These are phyloP conservation scores for Canavalia gladiata DNA, from an alignment of 306 rosid genomes.

Conservation along the genomic window DNA sequence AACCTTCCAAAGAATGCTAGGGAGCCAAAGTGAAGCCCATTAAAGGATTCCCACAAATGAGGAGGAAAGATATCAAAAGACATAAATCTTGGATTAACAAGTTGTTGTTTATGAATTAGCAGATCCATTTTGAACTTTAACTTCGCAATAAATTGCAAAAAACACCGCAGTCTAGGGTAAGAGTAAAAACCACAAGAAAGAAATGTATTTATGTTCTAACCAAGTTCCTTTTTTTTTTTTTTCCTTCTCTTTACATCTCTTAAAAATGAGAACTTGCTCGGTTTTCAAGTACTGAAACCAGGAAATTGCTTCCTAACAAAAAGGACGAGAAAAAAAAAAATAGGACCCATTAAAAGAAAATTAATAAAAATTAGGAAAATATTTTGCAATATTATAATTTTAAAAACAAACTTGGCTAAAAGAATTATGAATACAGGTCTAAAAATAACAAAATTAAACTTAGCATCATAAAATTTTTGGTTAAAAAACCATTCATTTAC, in stretches of 20 bases:
- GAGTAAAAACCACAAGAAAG: constrained; percentile 11
- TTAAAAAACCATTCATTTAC: constrained; percentile 17
- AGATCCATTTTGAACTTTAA: constrained; percentile 40
- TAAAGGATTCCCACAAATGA: constrained; percentile 26
- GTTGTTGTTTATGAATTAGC: constrained; percentile 32
- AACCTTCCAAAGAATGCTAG: constrained; percentile 43
- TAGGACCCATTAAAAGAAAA: constrained; percentile 27
- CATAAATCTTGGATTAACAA: constrained; percentile 20
- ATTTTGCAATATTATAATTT: neutral
- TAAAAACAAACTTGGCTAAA: constrained; percentile 17
- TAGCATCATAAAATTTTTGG: neutral
- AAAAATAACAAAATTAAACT: constrained; percentile 34
- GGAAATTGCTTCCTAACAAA: constrained; percentile 21
- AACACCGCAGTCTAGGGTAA: constrained; percentile 2
- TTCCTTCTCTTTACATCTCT: neutral
- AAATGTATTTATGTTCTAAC: constrained; percentile 31
- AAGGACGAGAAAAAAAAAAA: constrained; percentile 10
- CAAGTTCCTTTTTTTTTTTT: neutral
- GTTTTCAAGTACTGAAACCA: constrained; percentile 38
- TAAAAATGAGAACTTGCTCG: constrained; percentile 4
- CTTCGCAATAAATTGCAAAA: constrained; percentile 23
- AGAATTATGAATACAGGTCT: constrained; percentile 31
- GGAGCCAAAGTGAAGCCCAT: constrained; percentile 44
- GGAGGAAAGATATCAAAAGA: constrained; percentile 10
- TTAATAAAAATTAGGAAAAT: neutral